A percentile compares a stretch with the other conserved stretches of the same genome.
phyloP scores from a whole-genome alignment of 495 filamentous ascomycete species.

The Trichoderma erinaceum region DNA sequence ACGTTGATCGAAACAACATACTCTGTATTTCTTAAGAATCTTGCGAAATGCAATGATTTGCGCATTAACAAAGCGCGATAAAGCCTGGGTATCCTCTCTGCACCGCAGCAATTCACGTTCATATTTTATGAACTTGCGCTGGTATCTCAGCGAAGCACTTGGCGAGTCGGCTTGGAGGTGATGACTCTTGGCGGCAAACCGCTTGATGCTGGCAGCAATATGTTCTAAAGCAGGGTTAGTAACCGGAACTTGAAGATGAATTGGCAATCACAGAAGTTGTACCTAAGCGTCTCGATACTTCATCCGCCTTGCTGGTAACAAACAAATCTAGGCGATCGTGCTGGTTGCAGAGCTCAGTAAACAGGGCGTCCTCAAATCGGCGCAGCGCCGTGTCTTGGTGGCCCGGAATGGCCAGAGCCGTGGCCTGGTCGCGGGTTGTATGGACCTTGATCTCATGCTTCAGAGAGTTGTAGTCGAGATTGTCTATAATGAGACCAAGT shows the following conservation, averaged over 20 bases:
- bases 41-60: constrained; percentile 64
- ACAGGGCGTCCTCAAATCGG: constrained; percentile 58
- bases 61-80: constrained; percentile 56
- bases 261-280: constrained; percentile 21
- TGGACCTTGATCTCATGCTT: constrained; percentile 67
- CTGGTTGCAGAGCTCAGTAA: constrained; percentile 53
- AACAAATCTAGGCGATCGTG: constrained; percentile 65
- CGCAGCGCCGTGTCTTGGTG: constrained; percentile 44
- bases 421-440: constrained; percentile 54
- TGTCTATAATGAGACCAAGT: constrained; percentile 34
- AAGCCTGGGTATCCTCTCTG: constrained; percentile 54
- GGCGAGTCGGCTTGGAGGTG: neutral
- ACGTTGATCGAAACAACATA: constrained; percentile 24
- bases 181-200: constrained; percentile 33
- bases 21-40: constrained; percentile 68
- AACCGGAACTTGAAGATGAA: neutral
- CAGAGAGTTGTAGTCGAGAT: constrained; percentile 71
- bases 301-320: constrained; percentile 63
- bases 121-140: constrained; percentile 43
- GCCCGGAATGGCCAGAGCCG: constrained; percentile 62
- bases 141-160: neutral
- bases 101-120: constrained; percentile 41
- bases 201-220: constrained; percentile 45
- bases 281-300: constrained; percentile 57
- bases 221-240: constrained; percentile 33